These are phyloP conservation scores for Nicotiana knightiana DNA, from an alignment of 257 asterid species.

Conservation along the genomic window DNA sequence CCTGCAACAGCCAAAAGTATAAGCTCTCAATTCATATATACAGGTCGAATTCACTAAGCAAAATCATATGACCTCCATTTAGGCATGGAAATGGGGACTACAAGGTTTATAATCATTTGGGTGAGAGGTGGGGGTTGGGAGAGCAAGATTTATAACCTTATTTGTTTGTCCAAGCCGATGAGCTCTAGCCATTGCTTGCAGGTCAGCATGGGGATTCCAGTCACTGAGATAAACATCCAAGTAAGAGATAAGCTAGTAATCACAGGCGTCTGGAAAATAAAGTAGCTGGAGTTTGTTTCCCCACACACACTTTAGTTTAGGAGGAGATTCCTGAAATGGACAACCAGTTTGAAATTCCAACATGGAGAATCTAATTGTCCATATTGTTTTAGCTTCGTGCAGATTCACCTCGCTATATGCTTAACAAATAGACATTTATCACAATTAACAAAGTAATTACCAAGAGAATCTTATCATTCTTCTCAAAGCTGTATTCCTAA, in stretches of 20 bases:
- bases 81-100: conserved; percentile 2
- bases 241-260: conserved; percentile 11
- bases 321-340: neutral
- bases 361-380: neutral
- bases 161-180: conserved; percentile 99
- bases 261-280: neutral
- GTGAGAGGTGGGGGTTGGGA: conserved; percentile 7
- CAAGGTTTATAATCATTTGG: neutral
- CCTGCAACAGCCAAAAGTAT: conserved; percentile 41
- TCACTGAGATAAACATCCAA: conserved; percentile 56
- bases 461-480: neutral
- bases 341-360: neutral
- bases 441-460: neutral
- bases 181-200: conserved; percentile 99
- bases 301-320: neutral
- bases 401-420: neutral
- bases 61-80: conserved; percentile 8
- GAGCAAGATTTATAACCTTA: conserved; percentile 49
- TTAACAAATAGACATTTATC: neutral
- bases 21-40: conserved; percentile 14
- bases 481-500: neutral
- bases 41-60: conserved; percentile 14
- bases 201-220: conserved; percentile 99
- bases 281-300: neutral
- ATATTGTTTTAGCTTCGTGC: neutral